Conservation (phyloP, 2,329 filamentous ascomycete species). For the Biscogniauxia mediterranea region DNA sequence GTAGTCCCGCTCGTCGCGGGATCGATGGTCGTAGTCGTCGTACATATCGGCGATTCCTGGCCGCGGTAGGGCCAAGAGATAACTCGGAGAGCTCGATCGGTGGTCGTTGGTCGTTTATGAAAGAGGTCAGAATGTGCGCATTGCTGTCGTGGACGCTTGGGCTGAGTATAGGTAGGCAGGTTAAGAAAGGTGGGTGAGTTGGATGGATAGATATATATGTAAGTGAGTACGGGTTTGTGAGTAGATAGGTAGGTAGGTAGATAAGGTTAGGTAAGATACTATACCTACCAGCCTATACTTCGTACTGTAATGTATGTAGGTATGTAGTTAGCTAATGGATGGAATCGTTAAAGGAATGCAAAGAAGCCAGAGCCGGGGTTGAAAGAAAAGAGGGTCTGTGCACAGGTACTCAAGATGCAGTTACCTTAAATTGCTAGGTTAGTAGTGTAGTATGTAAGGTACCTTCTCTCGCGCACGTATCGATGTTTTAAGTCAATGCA, state of each 20-base stretch:
- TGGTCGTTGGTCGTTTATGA: background rate
- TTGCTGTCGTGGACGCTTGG: too few relatives aligned
- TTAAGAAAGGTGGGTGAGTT: background rate
- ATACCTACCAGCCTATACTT: too few relatives aligned
- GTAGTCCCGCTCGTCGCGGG: constrained; percentile 29
- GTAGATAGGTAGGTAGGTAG: background rate
- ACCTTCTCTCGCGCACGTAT: too few relatives aligned
- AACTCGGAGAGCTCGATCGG: too few relatives aligned
- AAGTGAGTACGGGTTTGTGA: background rate
- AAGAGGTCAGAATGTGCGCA: background rate
- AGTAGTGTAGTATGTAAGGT: too few relatives aligned
- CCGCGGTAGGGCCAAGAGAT: background rate
- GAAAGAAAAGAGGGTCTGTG: background rate
- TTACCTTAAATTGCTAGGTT: too few relatives aligned
- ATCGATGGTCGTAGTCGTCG: constrained; percentile 31
- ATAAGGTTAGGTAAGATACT: too few relatives aligned
- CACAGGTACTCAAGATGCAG: background rate
- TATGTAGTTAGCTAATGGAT: too few relatives aligned
- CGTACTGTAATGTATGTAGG: too few relatives aligned
- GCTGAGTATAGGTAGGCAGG: constrained; percentile 39
- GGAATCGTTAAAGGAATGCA: background rate
- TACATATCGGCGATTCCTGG: constrained; percentile 24
- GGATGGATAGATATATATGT: too few relatives aligned
- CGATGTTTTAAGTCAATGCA: too few relatives aligned
- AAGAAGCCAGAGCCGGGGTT: background rate